Conservation (phyloP, 768 basidiomycete genomes). For the Cystofilobasidium macerans region DNA sequence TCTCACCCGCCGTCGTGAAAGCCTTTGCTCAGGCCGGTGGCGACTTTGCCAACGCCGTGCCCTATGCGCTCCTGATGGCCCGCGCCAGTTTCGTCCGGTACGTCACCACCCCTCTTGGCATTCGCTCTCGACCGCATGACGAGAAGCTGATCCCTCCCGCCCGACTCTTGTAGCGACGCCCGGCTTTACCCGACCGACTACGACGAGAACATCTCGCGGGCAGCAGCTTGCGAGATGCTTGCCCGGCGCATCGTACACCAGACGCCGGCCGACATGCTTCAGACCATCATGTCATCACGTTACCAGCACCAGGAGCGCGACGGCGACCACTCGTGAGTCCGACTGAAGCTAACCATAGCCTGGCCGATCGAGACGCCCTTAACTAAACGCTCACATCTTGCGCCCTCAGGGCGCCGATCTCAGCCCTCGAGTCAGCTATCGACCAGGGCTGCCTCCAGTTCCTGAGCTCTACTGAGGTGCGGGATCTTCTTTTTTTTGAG, state of each 20-base stretch:
- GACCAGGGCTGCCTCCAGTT: slow-evolving; percentile 66
- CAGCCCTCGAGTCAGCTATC: slow-evolving; percentile 79
- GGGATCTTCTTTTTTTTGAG: too few relatives aligned
- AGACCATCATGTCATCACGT: slow-evolving; percentile 57
- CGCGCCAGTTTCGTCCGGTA: slow-evolving; percentile 21
- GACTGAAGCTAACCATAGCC: too few relatives aligned
- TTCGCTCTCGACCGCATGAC: not conserved
- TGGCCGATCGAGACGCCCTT: too few relatives aligned
- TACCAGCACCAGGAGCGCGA: slow-evolving; percentile 61
- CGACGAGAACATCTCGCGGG: slow-evolving; percentile 66
- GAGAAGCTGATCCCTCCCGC: too few relatives aligned
- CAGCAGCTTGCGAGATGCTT: slow-evolving; percentile 65
- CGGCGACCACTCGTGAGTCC: slow-evolving; percentile 51
- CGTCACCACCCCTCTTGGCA: not conserved
- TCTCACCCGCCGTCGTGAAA: slow-evolving; percentile 61
- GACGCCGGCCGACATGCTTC: slow-evolving; percentile 52
- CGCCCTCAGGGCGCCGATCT: slow-evolving; percentile 49
- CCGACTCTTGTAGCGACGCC: too few relatives aligned
- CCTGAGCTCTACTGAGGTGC: slow-evolving; percentile 14
- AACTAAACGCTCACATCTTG: too few relatives aligned
- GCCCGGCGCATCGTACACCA: slow-evolving; percentile 69
- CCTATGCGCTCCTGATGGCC: slow-evolving; percentile 37
- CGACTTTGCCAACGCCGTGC: slow-evolving; percentile 72
- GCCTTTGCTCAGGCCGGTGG: slow-evolving; percentile 73
- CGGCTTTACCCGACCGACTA: slow-evolving; percentile 17